Conservation (phyloP, 2,329 filamentous ascomycete species). For the Monosporascus sp. region DNA sequence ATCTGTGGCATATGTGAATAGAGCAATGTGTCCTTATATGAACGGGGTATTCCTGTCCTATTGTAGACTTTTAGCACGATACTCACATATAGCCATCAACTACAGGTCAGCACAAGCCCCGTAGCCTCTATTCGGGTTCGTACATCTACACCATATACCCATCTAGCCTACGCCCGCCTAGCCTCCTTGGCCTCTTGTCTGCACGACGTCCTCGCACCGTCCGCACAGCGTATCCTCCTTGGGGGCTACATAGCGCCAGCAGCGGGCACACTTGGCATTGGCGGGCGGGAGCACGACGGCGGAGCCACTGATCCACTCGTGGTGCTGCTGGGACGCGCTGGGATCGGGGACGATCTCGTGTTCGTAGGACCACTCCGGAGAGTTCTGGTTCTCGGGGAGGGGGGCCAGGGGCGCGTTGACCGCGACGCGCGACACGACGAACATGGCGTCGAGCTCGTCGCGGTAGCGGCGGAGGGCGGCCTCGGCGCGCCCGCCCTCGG, state of each 20-base stretch:
- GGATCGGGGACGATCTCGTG: slow-evolving; percentile 33
- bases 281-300: slow-evolving; percentile 45
- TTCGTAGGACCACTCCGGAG: slow-evolving; percentile 34
- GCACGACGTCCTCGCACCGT: slow-evolving; percentile 65
- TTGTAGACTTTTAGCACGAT: too few species aligned
- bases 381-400: slow-evolving; percentile 8
- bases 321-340: too few species aligned
- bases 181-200: neutral
- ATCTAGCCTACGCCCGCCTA: neutral
- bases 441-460: slow-evolving; percentile 55
- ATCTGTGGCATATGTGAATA: too few species aligned
- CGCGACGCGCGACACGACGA: slow-evolving; percentile 63
- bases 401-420: slow-evolving; percentile 32
- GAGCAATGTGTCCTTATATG: too few species aligned
- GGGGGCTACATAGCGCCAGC: slow-evolving; percentile 82
- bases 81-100: too few species aligned
- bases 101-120: too few species aligned
- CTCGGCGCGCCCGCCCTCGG: slow-evolving; percentile 27
- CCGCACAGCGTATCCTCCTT: slow-evolving; percentile 61
- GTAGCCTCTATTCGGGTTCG: too few species aligned
- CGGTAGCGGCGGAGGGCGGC: slow-evolving; percentile 32
- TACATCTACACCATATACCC: too few species aligned
- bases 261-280: slow-evolving; percentile 72
- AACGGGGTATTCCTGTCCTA: too few species aligned
- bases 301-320: slow-evolving; percentile 20